Base-by-base conservation (phyloP, 2,329 filamentous ascomycete genomes). In the Aureobasidium vineae region DNA sequence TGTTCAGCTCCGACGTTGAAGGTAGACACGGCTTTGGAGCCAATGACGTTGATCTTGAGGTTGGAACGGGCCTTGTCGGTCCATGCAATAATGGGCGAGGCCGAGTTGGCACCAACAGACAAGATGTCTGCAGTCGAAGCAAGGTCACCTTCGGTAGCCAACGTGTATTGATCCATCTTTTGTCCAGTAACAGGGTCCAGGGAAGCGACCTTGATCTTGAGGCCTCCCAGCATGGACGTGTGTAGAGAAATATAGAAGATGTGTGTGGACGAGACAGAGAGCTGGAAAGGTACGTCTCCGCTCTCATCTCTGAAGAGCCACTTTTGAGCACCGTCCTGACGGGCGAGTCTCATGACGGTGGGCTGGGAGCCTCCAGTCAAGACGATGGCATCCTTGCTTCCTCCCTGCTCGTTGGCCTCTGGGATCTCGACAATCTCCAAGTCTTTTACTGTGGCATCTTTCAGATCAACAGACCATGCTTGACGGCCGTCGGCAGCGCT, bases 201-300 rank as follows among this genome's bases (percentile, higher is more conserved):
- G 0, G 86, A 84, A 0, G 87, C 86, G 65, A 97, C 86, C 76
- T 89, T 92, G 71, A 97, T 82, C 78, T 87, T 92, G 73, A 90
- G 89, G 1, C 90, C 88, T 52, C 87, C 86, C 38, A 88, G 79
- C 67, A 77, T 84, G 75, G 73, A 89, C 80, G 80, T 80, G 71
- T 93, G 90, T 41, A 96, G 81, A 60, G 90, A 87, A 71, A 96
- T 84, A 70, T 93, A 87, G 76, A 91, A 95, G 67, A 95, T 82
- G 63, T 83, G 86, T 78, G 80, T 88, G 72, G 76, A 85, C 75
- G 82, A 93, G 79, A 80, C 88, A 80, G 83, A 91, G 81, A 84
- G 88, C 77, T 95, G 91, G 69, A 94, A 86, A 3, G 91, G 90
- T 36, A 86, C 74, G 73, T 93, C 90, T 69, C 86, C 86, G 75